Evolutionary conservation across 1,139 yeast species (phyloP).

Genomic region (Kluyveromyces sp.): DNA sequence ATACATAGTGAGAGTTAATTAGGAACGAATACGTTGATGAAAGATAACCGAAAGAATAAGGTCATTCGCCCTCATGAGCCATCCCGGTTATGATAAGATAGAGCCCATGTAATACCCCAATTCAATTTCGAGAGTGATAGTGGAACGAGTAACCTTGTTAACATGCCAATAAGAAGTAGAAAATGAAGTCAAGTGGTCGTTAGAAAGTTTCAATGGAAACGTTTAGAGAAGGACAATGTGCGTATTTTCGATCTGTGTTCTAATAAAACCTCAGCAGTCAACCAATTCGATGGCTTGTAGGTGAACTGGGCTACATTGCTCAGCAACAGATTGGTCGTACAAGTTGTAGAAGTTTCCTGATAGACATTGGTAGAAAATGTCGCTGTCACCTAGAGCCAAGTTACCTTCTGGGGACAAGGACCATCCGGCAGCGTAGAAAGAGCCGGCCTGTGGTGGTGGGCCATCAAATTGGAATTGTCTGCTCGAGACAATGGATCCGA

Average conservation of each 20-base stretch:
- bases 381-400: conserved; percentile 63
- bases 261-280: conserved; percentile 39
- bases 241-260: neutral
- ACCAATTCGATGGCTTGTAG: conserved; percentile 58
- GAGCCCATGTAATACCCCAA: neutral
- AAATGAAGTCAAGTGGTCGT: neutral
- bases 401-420: conserved; percentile 55
- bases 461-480: conserved; percentile 88
- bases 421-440: conserved; percentile 85
- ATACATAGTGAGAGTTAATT: conserved; percentile 2
- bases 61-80: neutral
- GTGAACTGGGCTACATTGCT: conserved; percentile 59
- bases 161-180: neutral
- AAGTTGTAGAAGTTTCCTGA: conserved; percentile 80
- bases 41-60: neutral
- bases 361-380: conserved; percentile 68
- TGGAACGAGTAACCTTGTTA: neutral
- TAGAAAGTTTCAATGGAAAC: neutral
- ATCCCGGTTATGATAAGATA: neutral
- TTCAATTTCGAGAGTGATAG: neutral
- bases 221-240: neutral
- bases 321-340: conserved; percentile 62
- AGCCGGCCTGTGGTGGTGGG: conserved; percentile 88
- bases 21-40: neutral
- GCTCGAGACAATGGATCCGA: conserved; percentile 80